Conservation (phyloP, 2,329 filamentous ascomycete species). For the Pyrenochaeta sp. region DNA sequence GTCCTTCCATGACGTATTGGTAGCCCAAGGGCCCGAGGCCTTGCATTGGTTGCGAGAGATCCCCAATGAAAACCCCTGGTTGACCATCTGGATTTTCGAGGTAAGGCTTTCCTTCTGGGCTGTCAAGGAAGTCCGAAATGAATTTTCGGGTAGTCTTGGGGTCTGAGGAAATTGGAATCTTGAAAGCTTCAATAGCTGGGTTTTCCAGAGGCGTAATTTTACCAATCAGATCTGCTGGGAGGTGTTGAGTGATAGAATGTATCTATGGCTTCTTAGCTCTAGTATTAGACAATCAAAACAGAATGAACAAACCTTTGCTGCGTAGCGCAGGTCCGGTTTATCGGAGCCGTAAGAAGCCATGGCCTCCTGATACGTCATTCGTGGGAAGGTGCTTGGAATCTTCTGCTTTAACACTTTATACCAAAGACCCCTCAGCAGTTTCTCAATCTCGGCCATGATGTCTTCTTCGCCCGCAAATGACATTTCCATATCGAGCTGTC, state of each 20-base stretch:
- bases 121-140: conserved; percentile 74
- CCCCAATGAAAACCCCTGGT: conserved; percentile 79
- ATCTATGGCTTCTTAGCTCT: conserved; percentile 62
- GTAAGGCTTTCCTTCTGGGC: conserved; percentile 65
- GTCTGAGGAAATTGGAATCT: conserved; percentile 66
- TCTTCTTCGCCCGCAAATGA: conserved; percentile 77
- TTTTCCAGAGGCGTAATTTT: conserved; percentile 77
- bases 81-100: conserved; percentile 76
- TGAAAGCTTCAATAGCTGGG: conserved; percentile 79
- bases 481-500: conserved; percentile 90
- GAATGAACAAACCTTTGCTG: conserved; percentile 63
- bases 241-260: conserved; percentile 68
- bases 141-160: conserved; percentile 67
- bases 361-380: conserved; percentile 75
- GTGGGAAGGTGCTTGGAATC: conserved; percentile 60
- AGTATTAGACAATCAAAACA: not conserved
- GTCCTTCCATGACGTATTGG: conserved; percentile 69
- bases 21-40: conserved; percentile 83
- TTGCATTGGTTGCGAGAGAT: conserved; percentile 75
- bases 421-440: conserved; percentile 66
- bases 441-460: conserved; percentile 70
- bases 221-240: conserved; percentile 70
- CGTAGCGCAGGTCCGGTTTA: conserved; percentile 87
- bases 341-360: conserved; percentile 87
- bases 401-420: conserved; percentile 55